Percentiles rank a stretch among this genome's conserved stretches.
Evolutionary conservation across 225 moss, liverwort and hornwort species (phyloP).

Genomic region (Physcomitrellopsis africana): DNA sequence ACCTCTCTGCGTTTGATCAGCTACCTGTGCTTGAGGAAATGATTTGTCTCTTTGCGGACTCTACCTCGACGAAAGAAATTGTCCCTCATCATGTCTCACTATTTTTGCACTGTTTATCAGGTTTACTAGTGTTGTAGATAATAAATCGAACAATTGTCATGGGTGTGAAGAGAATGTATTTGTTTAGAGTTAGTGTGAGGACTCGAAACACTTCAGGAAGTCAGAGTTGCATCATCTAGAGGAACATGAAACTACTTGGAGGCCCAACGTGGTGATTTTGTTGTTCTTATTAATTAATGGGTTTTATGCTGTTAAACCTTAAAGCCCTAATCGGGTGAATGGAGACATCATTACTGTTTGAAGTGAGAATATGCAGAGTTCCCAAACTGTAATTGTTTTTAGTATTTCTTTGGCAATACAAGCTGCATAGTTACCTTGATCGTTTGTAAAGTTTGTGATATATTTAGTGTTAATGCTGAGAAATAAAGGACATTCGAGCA

Average conservation of each 20-base stretch:
- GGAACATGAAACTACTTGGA: background rate
- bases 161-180: background rate
- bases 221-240: background rate
- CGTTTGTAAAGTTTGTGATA: background rate
- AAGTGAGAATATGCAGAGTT: background rate
- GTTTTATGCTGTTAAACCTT: conserved; percentile 9
- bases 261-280: background rate
- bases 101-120: background rate
- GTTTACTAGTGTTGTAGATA: background rate
- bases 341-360: background rate
- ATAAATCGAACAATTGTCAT: background rate
- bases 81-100: background rate
- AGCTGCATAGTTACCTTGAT: background rate
- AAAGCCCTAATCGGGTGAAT: background rate
- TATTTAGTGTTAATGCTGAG: conserved; percentile 26
- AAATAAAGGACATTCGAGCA: conserved; percentile 29
- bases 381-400: background rate
- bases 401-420: conserved; percentile 1
- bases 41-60: background rate
- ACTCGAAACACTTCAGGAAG: background rate
- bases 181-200: background rate
- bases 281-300: background rate
- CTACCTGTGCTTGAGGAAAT: background rate
- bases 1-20: background rate
- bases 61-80: background rate